A percentile compares a stretch with the other conserved stretches of the same genome.
Evolutionary conservation across 306 rosid species (phyloP).

Genomic region (Vachellia collinsii): DNA sequence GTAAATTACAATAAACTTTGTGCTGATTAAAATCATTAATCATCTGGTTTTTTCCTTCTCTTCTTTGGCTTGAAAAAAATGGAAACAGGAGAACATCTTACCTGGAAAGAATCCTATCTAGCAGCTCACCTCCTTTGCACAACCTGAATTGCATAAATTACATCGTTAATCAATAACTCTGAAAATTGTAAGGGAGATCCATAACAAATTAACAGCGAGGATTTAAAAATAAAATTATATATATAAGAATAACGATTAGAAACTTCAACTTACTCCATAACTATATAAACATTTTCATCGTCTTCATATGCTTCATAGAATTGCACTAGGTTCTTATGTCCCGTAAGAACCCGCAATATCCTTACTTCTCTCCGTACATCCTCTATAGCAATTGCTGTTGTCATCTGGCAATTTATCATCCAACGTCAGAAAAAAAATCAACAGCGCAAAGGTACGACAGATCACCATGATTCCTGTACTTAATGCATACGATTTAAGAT

Average conservation of each 20-base stretch:
- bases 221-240: not conserved
- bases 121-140: conserved; percentile 88
- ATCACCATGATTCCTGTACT: conserved; percentile 20
- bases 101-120: conserved; percentile 92
- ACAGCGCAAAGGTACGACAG: conserved; percentile 22
- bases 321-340: conserved; percentile 81
- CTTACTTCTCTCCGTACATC: conserved; percentile 92
- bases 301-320: conserved; percentile 89
- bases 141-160: conserved; percentile 56
- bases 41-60: conserved; percentile 5
- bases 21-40: conserved; percentile 27
- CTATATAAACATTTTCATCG: conserved; percentile 70
- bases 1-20: conserved; percentile 29
- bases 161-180: conserved; percentile 1
- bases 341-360: conserved; percentile 75
- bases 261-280: conserved; percentile 81
- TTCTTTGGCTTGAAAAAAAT: conserved; percentile 25
- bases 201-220: not conserved
- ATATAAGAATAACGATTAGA: not conserved
- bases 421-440: conserved; percentile 40
- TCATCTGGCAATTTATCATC: conserved; percentile 65
- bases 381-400: conserved; percentile 82
- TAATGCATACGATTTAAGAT: conserved; percentile 18
- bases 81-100: conserved; percentile 35
- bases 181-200: conserved; percentile 11